phyloP scores from a whole-genome alignment of 2,329 filamentous ascomycete species.

The Fusarium verrucosum region DNA sequence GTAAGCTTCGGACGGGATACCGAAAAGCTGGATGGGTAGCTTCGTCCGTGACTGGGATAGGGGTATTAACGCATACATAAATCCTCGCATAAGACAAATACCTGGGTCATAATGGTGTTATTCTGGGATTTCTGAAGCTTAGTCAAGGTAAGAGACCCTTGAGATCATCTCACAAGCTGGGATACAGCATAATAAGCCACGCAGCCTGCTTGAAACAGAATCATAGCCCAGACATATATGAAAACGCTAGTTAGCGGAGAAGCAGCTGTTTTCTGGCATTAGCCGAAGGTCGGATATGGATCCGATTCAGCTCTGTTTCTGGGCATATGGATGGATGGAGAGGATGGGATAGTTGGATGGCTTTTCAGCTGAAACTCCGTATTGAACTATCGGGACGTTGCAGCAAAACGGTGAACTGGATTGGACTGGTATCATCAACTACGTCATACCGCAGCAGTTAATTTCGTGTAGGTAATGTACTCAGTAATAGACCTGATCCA shows the following conservation, averaged over 20 bases:
- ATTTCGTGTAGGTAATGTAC: too few species aligned
- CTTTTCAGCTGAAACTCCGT: constrained; percentile 24
- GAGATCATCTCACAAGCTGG: constrained; percentile 2
- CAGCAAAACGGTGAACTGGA: constrained; percentile 19
- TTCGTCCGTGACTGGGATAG: neutral
- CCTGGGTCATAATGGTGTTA: neutral
- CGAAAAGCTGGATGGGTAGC: constrained; percentile 2
- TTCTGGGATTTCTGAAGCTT: neutral
- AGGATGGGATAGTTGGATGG: too few species aligned
- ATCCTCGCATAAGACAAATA: constrained; percentile 11
- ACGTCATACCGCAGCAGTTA: constrained; percentile 36
- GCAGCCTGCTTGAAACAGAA: constrained; percentile 32
- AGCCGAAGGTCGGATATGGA: constrained; percentile 7
- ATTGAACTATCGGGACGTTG: neutral
- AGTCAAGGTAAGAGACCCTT: neutral
- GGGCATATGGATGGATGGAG: too few species aligned
- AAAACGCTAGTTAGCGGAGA: constrained; percentile 28
- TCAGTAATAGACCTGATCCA: constrained; percentile 19
- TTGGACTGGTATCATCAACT: constrained; percentile 15
- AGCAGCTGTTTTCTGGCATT: constrained; percentile 17
- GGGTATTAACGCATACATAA: neutral
- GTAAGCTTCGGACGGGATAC: constrained; percentile 12
- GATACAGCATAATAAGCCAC: constrained; percentile 13
- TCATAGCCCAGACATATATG: constrained; percentile 5
- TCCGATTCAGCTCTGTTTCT: constrained; percentile 17